A percentile compares a stretch with the other conserved stretches of the same genome.
Conservation (phyloP, 306 rosid genomes). For the Pyrus betulifolia region DNA sequence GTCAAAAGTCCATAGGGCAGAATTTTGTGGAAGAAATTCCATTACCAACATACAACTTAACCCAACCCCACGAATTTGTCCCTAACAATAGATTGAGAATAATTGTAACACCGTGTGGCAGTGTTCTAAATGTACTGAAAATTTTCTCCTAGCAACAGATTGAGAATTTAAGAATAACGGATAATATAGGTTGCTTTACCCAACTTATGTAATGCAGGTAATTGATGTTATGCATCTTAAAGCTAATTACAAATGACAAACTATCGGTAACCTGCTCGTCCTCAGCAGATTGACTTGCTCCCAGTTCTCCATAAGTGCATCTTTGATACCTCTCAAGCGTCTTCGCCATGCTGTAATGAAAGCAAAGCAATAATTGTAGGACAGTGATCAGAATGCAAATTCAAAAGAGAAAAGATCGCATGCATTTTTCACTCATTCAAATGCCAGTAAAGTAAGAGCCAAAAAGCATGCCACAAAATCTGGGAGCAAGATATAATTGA, state of each 20-base stretch:
- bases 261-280: slow-evolving; percentile 45
- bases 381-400: not conserved
- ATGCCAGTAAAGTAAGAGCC: not conserved
- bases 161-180: not conserved
- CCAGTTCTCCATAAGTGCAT: slow-evolving; percentile 54
- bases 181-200: not conserved
- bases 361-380: not conserved
- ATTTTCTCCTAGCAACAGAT: not conserved
- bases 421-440: not conserved
- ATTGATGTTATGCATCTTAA: not conserved
- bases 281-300: slow-evolving; percentile 32
- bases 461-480: not conserved
- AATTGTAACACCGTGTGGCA: too few species aligned
- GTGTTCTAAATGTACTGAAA: too few species aligned
- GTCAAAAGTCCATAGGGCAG: not conserved
- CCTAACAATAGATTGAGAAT: not conserved
- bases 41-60: not conserved
- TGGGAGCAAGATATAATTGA: not conserved
- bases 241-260: not conserved
- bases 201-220: not conserved
- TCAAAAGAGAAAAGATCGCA: not conserved
- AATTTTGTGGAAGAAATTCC: not conserved
- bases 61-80: not conserved
- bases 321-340: slow-evolving; percentile 59
- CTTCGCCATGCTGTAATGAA: slow-evolving; percentile 51